Base-by-base conservation (phyloP, 164 flowering plant genomes). In the Kingdonia uniflora region DNA sequence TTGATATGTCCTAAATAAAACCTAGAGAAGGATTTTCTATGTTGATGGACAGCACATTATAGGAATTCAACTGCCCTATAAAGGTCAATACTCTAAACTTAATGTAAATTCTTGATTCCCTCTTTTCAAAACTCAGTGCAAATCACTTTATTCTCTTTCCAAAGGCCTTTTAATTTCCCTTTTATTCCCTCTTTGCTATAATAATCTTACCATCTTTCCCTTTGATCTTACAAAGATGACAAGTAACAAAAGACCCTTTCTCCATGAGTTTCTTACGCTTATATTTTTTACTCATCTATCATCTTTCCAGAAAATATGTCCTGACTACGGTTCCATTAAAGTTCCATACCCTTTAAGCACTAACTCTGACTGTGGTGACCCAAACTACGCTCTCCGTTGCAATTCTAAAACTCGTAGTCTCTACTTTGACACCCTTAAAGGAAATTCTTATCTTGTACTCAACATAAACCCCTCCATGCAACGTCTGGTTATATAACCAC, bases 331-430 rank as follows among this genome's bases (percentile, higher is more conserved):
- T 37, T 55, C 73, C 55, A 61, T 70, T 25, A 26, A 67, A 55
- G 78, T 83, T 38, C 85, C 90, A 14, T 83, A 80, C 64, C 82
- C 84, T 22, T 59, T 83, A 21, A 80, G 90, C 68, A 83, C 90
- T 11, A 51, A 51, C 48, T 58, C 78, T 24, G 57, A 49, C 54
- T 82, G 85, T 47, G 89, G 85, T 26, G 72, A 80, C 47, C 66
- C 76, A 8, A 56, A 50, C 12, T 80, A 78, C 63, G 38, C 63
- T 42, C 66, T 82, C 13, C 83, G 68, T 6, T 80, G 85, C 42
- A 78, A 78, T 52, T 26, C 58, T n/a, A 47, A 37, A 19, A 59
- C 81, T 11, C 63, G 56, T 1, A 74, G 61, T 26, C 85, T 82
- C 19, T 76, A 62, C 72, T 73, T 82, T 52, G 77, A 74, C 26